Evolutionary conservation across 192 early-diverging fungal genomes (phyloP), one percentile per base, ranked within the genome.

Genomic region (Powellomyces hirtus): DNA sequence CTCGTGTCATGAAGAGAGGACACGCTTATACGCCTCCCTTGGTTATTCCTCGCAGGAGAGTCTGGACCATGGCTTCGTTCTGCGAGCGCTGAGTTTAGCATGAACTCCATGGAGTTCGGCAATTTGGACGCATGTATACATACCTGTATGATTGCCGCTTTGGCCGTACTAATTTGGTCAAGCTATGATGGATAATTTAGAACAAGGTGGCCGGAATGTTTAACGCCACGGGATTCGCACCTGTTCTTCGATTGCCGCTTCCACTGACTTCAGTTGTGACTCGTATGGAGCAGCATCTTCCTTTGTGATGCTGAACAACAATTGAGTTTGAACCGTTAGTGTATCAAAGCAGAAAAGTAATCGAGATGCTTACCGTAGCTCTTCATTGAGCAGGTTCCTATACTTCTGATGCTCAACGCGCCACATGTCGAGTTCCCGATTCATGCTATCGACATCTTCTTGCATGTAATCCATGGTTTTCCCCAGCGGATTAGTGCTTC

Each of bases 361-460:
- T 29, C 22, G 20, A 4, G 22, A n/a, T n/a, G 31, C 51, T 6
- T 16, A 72, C 59, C 29, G 27, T 2, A 37, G 62, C 33, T 72
- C 77, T 34, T 72, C 67, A 1, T 74, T 68, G n/a, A 79, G 60
- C 62, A 59, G 40, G 59, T 44, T 26, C 35, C 38, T 51, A 35
- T 76, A 81, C 58, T 77, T 79, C 36, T 66, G 57, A 37, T 36
- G 33, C 69, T 86, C 85, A 26, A 33, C 49, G 56, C 69, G 58
- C 85, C 85, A 86, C 35, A 69, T 26, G 33, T 83, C 83, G 5
- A 85, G 63, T 64, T 86, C 85, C 59, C 77, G 75, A 40, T 79
- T 83, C 85, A 86, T 86, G 42, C 76, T 74, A 58, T 86, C 85
- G 38, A 85, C 75, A 56, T 86, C 85, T 60, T 86, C 85, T 35